These are phyloP conservation scores for Lojkania enalia DNA, from an alignment of 2,329 filamentous ascomycete species.

Conservation along the genomic window DNA sequence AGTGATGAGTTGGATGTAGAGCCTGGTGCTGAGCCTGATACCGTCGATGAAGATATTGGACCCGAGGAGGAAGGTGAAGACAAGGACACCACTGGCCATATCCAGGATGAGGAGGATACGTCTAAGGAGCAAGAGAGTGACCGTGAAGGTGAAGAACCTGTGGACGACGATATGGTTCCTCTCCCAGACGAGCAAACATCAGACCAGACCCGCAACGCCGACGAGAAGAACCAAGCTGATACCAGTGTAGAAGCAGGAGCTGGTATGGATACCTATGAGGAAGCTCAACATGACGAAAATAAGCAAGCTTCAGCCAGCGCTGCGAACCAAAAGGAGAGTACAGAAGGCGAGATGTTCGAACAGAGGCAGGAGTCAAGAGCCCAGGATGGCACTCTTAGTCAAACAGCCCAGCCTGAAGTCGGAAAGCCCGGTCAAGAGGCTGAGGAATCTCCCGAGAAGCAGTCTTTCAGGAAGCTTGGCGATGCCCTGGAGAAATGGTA, in stretches of 20 bases:
- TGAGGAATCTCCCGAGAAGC: slow-evolving; percentile 52
- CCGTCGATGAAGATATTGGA: slow-evolving; percentile 37
- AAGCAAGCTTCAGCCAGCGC: slow-evolving; percentile 60
- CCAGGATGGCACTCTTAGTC: slow-evolving; percentile 60
- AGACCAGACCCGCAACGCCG: slow-evolving; percentile 50
- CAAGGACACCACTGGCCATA: slow-evolving; percentile 39
- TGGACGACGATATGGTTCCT: slow-evolving; percentile 43
- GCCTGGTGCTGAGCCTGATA: slow-evolving; percentile 33
- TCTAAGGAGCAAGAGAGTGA: slow-evolving; percentile 52
- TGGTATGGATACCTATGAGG: slow-evolving; percentile 66
- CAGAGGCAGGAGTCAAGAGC: slow-evolving; percentile 66
- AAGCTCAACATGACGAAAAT: slow-evolving; percentile 59
- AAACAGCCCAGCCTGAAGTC: slow-evolving; percentile 41
- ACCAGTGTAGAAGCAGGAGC: slow-evolving; percentile 63
- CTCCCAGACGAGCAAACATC: slow-evolving; percentile 56
- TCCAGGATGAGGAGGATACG: slow-evolving; percentile 43
- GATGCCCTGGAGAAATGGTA: slow-evolving; percentile 94
- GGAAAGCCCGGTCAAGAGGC: slow-evolving; percentile 42
- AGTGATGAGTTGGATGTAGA: slow-evolving; percentile 40
- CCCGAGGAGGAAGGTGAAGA: slow-evolving; percentile 39
- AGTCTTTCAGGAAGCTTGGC: slow-evolving; percentile 92
- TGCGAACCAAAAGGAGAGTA: slow-evolving; percentile 65
- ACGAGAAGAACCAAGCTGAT: slow-evolving; percentile 56
- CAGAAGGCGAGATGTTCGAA: slow-evolving; percentile 65
- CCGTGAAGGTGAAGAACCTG: slow-evolving; percentile 54